These are phyloP conservation scores for Pugionium cornutum DNA, from an alignment of 345 rosid genomes.

Conservation along the genomic window DNA sequence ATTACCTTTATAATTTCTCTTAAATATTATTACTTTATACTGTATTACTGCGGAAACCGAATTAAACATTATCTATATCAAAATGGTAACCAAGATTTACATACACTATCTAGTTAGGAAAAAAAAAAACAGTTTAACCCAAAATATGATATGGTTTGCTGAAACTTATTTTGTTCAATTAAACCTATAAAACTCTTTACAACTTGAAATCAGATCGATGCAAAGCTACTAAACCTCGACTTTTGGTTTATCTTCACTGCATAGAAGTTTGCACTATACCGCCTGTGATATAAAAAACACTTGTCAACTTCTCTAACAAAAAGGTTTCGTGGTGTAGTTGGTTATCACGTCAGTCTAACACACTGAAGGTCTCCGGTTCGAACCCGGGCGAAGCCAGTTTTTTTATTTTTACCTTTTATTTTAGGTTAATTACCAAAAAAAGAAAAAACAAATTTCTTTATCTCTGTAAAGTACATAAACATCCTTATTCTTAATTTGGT, in stretches of 20 bases:
- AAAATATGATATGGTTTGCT: too few species aligned
- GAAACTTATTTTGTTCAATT: too few species aligned
- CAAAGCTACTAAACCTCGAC: too few species aligned
- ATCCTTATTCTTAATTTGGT: not conserved
- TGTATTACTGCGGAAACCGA: not conserved
- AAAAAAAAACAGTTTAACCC: too few species aligned
- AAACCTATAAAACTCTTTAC: too few species aligned
- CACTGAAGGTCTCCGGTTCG: slow-evolving; percentile 97
- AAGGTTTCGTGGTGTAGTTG: slow-evolving; percentile 96
- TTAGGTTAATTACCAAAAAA: not conserved
- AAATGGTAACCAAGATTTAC: slow-evolving; percentile 1
- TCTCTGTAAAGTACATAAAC: slow-evolving; percentile 12
- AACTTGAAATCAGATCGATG: too few species aligned
- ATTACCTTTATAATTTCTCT: not conserved
- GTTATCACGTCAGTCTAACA: slow-evolving; percentile 98
- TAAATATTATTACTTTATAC: not conserved
- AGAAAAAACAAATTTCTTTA: not conserved
- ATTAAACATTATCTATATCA: not conserved
- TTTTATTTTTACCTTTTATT: not conserved
- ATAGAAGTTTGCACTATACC: not conserved
- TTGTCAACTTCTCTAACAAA: accelerated
- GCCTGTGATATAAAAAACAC: not conserved
- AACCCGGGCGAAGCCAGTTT: slow-evolving; percentile 59
- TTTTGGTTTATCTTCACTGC: too few species aligned
- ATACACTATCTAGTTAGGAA: too few species aligned